These are phyloP conservation scores for Daldinia decipiens DNA, from an alignment of 495 filamentous ascomycete species.

Conservation along the genomic window DNA sequence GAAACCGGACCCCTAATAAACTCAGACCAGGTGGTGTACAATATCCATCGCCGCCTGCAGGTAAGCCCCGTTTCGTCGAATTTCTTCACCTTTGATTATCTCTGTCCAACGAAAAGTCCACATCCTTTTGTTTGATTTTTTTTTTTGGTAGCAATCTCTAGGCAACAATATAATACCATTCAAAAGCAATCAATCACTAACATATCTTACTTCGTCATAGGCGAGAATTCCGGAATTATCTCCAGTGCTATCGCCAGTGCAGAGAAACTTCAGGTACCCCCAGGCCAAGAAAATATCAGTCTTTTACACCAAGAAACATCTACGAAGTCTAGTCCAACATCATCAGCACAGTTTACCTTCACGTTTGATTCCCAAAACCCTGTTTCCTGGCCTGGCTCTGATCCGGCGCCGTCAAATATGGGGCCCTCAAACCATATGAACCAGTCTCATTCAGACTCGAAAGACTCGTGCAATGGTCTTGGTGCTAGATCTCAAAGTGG, in stretches of 20 bases:
- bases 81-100: conserved; percentile 1
- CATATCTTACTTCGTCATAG: conserved; percentile 26
- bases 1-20: conserved; percentile 54
- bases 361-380: conserved; percentile 74
- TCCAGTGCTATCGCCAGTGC: conserved; percentile 89
- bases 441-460: conserved; percentile 29
- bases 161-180: background rate
- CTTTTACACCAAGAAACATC: conserved; percentile 75
- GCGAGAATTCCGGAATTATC: conserved; percentile 80
- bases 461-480: conserved; percentile 16
- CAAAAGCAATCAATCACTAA: conserved; percentile 26
- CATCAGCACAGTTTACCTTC: conserved; percentile 86
- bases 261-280: conserved; percentile 70
- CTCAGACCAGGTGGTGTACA: conserved; percentile 44
- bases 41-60: conserved; percentile 50
- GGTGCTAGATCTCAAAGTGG: conserved; percentile 26
- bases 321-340: conserved; percentile 63
- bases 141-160: conserved; percentile 1
- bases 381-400: conserved; percentile 66
- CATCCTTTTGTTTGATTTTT: too few species aligned
- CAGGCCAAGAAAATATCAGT: conserved; percentile 77
- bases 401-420: conserved; percentile 59
- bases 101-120: background rate
- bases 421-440: conserved; percentile 26
- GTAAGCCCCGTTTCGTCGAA: conserved; percentile 52